Conservation (phyloP, 306 rosid genomes). For the Lithocarpus polystachyus region DNA sequence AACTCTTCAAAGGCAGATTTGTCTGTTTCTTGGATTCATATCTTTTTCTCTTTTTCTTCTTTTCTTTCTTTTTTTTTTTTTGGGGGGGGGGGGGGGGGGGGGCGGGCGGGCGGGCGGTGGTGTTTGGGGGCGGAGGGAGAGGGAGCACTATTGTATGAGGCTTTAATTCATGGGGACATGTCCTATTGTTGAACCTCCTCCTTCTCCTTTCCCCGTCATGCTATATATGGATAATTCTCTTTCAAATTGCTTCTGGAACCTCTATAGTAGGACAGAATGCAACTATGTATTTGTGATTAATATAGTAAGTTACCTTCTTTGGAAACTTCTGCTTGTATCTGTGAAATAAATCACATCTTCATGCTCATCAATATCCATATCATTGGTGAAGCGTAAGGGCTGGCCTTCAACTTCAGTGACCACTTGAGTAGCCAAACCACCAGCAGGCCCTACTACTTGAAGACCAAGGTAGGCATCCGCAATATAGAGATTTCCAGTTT, state of each 20-base stretch:
- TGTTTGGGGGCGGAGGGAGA: too few relatives aligned
- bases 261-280: background rate
- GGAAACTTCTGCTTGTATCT: conserved; percentile 62
- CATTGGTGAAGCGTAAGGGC: conserved; percentile 75
- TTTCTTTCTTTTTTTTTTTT: too few relatives aligned
- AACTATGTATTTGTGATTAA: background rate
- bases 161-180: too few relatives aligned
- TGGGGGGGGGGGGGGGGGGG: too few relatives aligned
- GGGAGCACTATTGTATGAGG: too few relatives aligned
- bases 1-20: too few relatives aligned
- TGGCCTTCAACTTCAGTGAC: conserved; percentile 69
- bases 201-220: background rate
- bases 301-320: conserved; percentile 66
- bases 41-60: too few relatives aligned
- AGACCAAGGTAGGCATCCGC: conserved; percentile 95
- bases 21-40: too few relatives aligned
- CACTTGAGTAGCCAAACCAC: conserved; percentile 75
- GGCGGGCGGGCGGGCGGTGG: too few relatives aligned
- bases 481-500: conserved; percentile 73
- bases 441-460: conserved; percentile 72
- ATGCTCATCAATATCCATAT: conserved; percentile 72
- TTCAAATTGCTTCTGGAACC: background rate
- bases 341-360: conserved; percentile 71
- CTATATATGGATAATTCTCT: background rate
- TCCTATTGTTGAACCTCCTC: too few relatives aligned